Evolutionary conservation across 2,329 filamentous ascomycete species (phyloP).

Genomic region (Ceratocystis smalleyi): DNA sequence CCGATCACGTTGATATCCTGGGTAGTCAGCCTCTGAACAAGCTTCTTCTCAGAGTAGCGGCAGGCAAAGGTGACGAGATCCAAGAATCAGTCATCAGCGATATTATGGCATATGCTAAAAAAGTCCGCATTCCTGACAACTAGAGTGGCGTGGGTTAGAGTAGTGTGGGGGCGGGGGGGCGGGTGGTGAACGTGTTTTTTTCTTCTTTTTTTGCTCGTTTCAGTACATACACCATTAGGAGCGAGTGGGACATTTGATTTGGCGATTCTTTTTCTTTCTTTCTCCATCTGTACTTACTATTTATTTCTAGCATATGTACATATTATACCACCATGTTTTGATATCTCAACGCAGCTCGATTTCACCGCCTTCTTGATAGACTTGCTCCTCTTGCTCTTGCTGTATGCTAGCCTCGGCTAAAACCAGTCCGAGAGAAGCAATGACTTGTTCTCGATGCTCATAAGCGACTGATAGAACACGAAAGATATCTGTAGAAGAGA

Average conservation of each 20-base stretch:
- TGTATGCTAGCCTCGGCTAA: no score
- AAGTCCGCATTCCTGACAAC: conserved; percentile 68
- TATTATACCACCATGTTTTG: neutral
- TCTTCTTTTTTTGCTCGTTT: neutral
- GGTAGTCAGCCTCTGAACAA: conserved; percentile 83
- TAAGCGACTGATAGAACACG: no score
- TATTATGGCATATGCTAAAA: conserved; percentile 68
- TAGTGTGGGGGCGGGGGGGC: neutral
- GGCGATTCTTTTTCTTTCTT: neutral
- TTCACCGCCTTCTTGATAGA: no score
- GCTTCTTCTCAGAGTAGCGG: conserved; percentile 70
- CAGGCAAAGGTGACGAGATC: conserved; percentile 68
- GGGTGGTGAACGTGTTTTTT: neutral
- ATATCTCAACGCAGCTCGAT: neutral
- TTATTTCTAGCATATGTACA: neutral
- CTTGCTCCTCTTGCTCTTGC: no score
- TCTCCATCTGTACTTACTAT: neutral
- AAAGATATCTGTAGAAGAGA: no score
- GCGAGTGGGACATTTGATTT: neutral
- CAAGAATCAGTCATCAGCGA: conserved; percentile 63
- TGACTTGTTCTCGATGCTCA: no score
- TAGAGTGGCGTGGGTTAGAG: conserved; percentile 13
- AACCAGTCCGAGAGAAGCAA: no score
- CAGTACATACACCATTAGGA: neutral
- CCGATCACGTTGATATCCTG: conserved; percentile 93